Percentiles rank a stretch among this genome's conserved stretches.
Conservation (phyloP, 495 filamentous ascomycete species). For the Tirmania nivea region DNA sequence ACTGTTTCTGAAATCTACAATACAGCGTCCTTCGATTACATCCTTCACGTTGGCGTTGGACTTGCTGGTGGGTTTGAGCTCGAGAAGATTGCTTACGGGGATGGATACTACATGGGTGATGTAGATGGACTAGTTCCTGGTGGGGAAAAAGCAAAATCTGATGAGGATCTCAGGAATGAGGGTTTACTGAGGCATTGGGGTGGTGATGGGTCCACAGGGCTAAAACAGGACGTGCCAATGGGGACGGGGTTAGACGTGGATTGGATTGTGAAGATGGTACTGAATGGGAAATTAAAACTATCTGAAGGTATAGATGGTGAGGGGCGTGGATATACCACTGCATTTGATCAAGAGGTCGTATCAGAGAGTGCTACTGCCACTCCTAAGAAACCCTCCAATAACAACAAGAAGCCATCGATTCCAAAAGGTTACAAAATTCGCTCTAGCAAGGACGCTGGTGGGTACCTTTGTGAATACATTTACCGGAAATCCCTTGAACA, state of each 20-base stretch:
- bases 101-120: constrained; percentile 11
- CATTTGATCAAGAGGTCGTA: not conserved
- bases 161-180: not conserved
- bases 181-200: not conserved
- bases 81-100: constrained; percentile 10
- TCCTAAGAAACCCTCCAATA: not conserved
- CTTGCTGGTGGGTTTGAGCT: constrained; percentile 7
- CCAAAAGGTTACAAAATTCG: not conserved
- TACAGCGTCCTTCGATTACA: constrained; percentile 9
- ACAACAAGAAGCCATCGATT: not conserved
- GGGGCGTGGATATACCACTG: not conserved
- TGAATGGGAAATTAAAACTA: not conserved
- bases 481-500: constrained; percentile 8
- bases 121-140: constrained; percentile 10
- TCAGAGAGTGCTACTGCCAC: not conserved
- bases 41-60: constrained; percentile 13
- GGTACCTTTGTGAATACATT: constrained; percentile 15
- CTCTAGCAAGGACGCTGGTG: constrained; percentile 4
- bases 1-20: constrained; percentile 6
- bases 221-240: constrained; percentile 2
- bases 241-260: constrained; percentile 7
- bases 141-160: constrained; percentile 1
- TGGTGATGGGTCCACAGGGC: not conserved
- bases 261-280: constrained; percentile 5
- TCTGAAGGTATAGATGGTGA: not conserved